Evolutionary conservation across 768 basidiomycete species (phyloP).

Genomic region (Omphalotus guepiniiformis): DNA sequence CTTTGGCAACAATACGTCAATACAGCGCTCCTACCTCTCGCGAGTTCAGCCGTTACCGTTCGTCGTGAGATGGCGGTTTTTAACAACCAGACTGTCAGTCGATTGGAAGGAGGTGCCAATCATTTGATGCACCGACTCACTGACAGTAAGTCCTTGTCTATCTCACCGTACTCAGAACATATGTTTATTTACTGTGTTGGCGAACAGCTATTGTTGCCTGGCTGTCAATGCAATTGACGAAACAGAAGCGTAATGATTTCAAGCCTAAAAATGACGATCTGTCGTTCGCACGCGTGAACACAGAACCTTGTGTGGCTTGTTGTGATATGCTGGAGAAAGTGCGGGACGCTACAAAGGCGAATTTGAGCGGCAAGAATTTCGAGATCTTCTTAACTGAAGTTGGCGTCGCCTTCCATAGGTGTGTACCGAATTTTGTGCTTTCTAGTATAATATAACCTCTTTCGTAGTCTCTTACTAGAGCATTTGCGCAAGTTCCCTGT

Average conservation of each 20-base stretch:
- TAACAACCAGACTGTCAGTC: conserved; percentile 82
- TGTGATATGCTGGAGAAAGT: conserved; percentile 85
- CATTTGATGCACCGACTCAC: conserved; percentile 72
- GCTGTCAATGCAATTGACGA: conserved; percentile 71
- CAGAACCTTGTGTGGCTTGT: conserved; percentile 84
- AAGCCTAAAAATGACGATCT: conserved; percentile 95
- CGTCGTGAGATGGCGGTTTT: conserved; percentile 91
- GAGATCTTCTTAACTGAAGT: conserved; percentile 92
- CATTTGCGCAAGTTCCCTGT: conserved; percentile 96
- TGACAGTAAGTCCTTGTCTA: conserved; percentile 61
- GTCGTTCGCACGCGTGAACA: conserved; percentile 91
- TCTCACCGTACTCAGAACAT: not conserved
- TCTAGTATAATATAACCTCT: not conserved
- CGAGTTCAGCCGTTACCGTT: conserved; percentile 78
- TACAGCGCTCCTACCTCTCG: conserved; percentile 84
- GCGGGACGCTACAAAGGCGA: conserved; percentile 68
- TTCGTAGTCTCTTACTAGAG: conserved; percentile 76
- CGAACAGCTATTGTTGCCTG: conserved; percentile 64
- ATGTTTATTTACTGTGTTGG: not conserved
- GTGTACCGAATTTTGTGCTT: conserved; percentile 11
- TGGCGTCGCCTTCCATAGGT: conserved; percentile 93
- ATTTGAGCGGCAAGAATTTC: conserved; percentile 86
- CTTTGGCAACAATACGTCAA: conserved; percentile 97
- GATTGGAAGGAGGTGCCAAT: conserved; percentile 83
- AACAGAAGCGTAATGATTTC: conserved; percentile 96